phyloP scores from a whole-genome alignment of 2,329 filamentous ascomycete species.

The Monilinia fructigena region DNA sequence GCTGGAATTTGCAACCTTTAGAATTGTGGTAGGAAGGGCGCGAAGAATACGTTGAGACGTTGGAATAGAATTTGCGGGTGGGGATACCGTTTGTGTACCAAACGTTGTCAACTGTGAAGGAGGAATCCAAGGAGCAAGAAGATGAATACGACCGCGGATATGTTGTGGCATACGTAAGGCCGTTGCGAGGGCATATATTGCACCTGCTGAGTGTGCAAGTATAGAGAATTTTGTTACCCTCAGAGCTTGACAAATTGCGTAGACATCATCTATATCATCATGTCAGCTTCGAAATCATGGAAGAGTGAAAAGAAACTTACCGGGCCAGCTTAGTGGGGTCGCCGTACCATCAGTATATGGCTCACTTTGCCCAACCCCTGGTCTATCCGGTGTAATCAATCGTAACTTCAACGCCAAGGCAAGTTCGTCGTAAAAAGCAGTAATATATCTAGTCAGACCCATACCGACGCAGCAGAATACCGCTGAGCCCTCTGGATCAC shows the following conservation, averaged over 20 bases:
- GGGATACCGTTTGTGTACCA: conserved; percentile 66
- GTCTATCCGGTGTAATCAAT: conserved; percentile 89
- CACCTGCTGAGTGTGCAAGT: conserved; percentile 90
- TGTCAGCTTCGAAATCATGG: conserved; percentile 33
- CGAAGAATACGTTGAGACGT: conserved; percentile 89
- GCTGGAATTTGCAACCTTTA: conserved; percentile 92
- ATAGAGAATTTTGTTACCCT: conserved; percentile 96
- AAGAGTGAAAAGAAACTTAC: conserved; percentile 50
- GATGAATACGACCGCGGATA: conserved; percentile 88
- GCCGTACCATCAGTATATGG: conserved; percentile 76
- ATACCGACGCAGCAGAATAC: conserved; percentile 98
- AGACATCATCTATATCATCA: conserved; percentile 65
- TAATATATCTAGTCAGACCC: conserved; percentile 94
- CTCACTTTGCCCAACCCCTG: conserved; percentile 90
- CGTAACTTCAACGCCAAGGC: conserved; percentile 84
- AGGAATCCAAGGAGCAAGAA: conserved; percentile 95
- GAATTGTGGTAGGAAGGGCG: conserved; percentile 81
- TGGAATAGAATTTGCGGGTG: conserved; percentile 82
- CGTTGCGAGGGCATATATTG: conserved; percentile 96
- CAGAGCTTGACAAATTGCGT: conserved; percentile 86
- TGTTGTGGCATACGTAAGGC: conserved; percentile 94
- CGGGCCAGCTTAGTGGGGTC: conserved; percentile 90
- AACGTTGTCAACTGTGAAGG: conserved; percentile 87
- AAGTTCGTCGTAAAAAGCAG: conserved; percentile 95
- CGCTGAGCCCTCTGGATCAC: conserved; percentile 84